phyloP scores from a whole-genome alignment of 2,329 filamentous ascomycete genomes.

The Talaromyces sp. region DNA sequence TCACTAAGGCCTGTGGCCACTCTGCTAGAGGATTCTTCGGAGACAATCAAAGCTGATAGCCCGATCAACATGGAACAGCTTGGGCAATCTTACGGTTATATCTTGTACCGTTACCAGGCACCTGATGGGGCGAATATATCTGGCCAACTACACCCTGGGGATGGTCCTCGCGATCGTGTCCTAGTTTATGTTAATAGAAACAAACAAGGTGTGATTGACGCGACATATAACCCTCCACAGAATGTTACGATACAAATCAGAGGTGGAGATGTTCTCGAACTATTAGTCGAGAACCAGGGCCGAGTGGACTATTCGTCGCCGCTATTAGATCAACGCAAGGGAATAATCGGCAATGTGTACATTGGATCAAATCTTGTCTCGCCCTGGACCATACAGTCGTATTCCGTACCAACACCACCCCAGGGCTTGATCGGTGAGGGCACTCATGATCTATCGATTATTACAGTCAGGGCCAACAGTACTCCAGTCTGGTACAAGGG shows the following conservation, averaged over 20 bases:
- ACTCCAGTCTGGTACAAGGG: conserved; percentile 12
- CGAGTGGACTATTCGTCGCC: conserved; percentile 48
- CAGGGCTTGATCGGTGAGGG: too few species aligned
- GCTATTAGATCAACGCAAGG: conserved; percentile 49
- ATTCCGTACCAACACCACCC: conserved; percentile 34
- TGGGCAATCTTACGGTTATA: conserved; percentile 47
- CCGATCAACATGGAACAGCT: conserved; percentile 50
- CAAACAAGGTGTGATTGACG: conserved; percentile 49
- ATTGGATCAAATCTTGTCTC: conserved; percentile 36
- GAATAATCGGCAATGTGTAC: conserved; percentile 46
- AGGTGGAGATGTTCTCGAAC: conserved; percentile 42
- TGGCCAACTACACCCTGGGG: conserved; percentile 44
- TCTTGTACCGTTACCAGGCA: conserved; percentile 44
- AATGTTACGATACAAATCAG: conserved; percentile 41
- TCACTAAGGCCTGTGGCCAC: background rate
- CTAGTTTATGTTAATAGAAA: conserved; percentile 50
- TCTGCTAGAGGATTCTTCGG: background rate
- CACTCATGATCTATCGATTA: conserved; percentile 18
- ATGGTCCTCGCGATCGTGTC: conserved; percentile 48
- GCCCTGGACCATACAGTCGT: conserved; percentile 44
- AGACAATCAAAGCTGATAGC: background rate
- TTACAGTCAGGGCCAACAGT: background rate
- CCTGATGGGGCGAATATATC: conserved; percentile 15
- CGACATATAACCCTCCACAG: conserved; percentile 42
- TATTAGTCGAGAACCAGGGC: conserved; percentile 54